A percentile compares a stretch with the other conserved stretches of the same genome.
These are phyloP conservation scores for Penstemon davidsonii DNA, from an alignment of 257 asterid genomes.

Conservation along the genomic window DNA sequence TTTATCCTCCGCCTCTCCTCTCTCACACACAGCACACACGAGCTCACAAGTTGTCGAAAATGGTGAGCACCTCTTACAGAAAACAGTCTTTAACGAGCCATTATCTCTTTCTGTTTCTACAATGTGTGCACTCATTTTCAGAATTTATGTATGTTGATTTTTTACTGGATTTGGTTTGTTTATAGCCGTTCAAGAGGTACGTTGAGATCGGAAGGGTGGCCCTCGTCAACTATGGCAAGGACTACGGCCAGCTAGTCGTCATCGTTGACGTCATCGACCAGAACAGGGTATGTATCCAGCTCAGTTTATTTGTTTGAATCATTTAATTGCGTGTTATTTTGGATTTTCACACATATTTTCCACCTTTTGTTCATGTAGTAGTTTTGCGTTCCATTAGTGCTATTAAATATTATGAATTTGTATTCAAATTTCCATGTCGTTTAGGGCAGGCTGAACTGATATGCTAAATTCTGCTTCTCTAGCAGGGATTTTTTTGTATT, in stretches of 20 bases:
- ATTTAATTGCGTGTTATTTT: too few relatives aligned
- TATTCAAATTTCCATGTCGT: too few relatives aligned
- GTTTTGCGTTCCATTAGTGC: too few relatives aligned
- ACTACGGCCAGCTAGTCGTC: constrained; percentile 84
- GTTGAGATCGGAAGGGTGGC: constrained; percentile 96
- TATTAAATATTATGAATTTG: too few relatives aligned
- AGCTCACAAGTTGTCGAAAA: constrained; percentile 22
- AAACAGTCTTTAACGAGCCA: neutral
- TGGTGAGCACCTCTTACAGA: constrained; percentile 20
- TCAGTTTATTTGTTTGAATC: too few relatives aligned
- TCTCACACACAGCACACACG: neutral
- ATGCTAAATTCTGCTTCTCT: too few relatives aligned
- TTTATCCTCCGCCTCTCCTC: too few relatives aligned
- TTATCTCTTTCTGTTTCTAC: neutral
- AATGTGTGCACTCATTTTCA: neutral
- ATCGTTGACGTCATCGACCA: constrained; percentile 89
- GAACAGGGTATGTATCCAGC: constrained; percentile 53
- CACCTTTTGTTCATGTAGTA: too few relatives aligned
- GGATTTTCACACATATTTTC: too few relatives aligned
- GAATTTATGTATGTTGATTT: neutral
- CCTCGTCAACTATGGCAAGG: constrained; percentile 83
- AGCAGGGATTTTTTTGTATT: too few relatives aligned
- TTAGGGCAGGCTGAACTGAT: too few relatives aligned
- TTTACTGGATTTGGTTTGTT: neutral
- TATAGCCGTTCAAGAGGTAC: constrained; percentile 92